These are phyloP conservation scores for Digitaria exilis DNA, from an alignment of 202 grass and related monocot species.

Conservation along the genomic window DNA sequence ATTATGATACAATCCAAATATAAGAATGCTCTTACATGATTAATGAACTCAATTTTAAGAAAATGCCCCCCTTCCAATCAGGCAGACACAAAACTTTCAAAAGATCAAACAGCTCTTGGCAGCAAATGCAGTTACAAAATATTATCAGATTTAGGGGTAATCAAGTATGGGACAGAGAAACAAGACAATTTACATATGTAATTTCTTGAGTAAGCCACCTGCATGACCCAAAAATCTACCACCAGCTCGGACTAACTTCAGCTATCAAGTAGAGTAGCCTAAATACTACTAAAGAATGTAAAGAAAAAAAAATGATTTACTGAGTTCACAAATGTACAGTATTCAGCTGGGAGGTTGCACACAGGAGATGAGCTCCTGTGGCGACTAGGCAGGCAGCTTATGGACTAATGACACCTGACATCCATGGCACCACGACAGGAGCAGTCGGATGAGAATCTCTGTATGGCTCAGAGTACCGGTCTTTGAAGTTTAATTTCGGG, in stretches of 20 bases:
- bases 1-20: not conserved
- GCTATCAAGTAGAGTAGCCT: slow-evolving; percentile 7
- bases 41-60: not conserved
- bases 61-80: not conserved
- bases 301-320: not conserved
- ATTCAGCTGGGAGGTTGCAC: not conserved
- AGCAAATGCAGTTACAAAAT: not conserved
- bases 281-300: slow-evolving; percentile 11
- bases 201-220: not conserved
- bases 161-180: not conserved
- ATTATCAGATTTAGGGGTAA: not conserved
- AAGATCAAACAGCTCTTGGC: not conserved
- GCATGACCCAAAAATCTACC: not conserved
- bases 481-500: slow-evolving; percentile 72
- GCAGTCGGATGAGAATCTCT: slow-evolving; percentile 67
- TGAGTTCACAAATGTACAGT: not conserved
- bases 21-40: not conserved
- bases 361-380: not conserved
- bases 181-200: not conserved
- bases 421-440: slow-evolving; percentile 76
- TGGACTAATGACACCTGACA: slow-evolving; percentile 61
- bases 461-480: slow-evolving; percentile 75
- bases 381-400: slow-evolving; percentile 5
- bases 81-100: not conserved
- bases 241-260: slow-evolving; percentile 3